Evolutionary conservation across 2,329 filamentous ascomycete genomes (phyloP).

Genomic region (Pseudopithomyces maydicus): DNA sequence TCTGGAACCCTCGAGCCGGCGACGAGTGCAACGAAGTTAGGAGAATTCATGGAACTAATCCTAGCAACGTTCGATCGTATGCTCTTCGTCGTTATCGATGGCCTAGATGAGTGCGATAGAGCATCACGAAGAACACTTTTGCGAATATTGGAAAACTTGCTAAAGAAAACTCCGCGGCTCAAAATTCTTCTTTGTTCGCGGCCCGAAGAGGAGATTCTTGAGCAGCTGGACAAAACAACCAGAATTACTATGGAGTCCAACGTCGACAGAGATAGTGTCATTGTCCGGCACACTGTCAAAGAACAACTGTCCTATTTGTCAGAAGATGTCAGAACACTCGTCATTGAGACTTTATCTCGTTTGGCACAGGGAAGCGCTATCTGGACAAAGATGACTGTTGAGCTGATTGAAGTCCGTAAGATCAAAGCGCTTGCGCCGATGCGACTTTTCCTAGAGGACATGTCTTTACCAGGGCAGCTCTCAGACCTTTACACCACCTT

Average conservation of each 20-base stretch:
- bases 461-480: constrained; percentile 8
- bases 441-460: constrained; percentile 3
- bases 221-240: constrained; percentile 1
- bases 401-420: constrained; percentile 11
- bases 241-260: constrained; percentile 6
- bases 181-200: constrained; percentile 12
- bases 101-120: constrained; percentile 12
- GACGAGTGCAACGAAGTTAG: constrained; percentile 7
- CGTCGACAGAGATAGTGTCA: constrained; percentile 8
- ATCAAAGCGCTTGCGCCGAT: constrained; percentile 10
- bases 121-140: constrained; percentile 5
- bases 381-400: constrained; percentile 16
- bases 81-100: constrained; percentile 10
- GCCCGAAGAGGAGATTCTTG: constrained; percentile 10
- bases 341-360: constrained; percentile 8
- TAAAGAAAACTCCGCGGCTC: constrained; percentile 4
- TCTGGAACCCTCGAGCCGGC: constrained; percentile 9
- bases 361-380: constrained; percentile 13
- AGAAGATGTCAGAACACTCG: constrained; percentile 8
- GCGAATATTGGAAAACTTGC: background rate
- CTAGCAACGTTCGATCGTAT: constrained; percentile 6
- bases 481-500: constrained; percentile 7
- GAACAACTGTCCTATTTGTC: constrained; percentile 8
- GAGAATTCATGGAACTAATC: constrained; percentile 5
- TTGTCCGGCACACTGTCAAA: constrained; percentile 10